A percentile compares a stretch with the other conserved stretches of the same genome.
These are phyloP conservation scores for Pythium biforme DNA, from an alignment of 352 stramenopile species.

Conservation along the genomic window DNA sequence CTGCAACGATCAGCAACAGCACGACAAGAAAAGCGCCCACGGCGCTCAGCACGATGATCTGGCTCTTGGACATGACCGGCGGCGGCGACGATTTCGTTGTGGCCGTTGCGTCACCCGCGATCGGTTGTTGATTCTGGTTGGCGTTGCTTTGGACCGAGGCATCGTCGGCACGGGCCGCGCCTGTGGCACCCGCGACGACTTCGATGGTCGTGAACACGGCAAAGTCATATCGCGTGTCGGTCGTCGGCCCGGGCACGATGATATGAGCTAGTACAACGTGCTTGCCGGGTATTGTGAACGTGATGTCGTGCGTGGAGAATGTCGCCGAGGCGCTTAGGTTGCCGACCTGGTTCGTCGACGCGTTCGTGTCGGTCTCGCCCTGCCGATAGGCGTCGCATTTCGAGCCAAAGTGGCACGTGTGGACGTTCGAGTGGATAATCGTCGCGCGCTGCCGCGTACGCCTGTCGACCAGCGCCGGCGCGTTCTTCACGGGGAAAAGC, in stretches of 20 bases:
- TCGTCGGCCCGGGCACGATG: constrained; percentile 22
- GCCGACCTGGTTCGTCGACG: constrained; percentile 26
- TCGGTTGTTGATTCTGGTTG: background rate
- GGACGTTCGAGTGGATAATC: constrained; percentile 28
- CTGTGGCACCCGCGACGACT: background rate
- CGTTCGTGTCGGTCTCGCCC: constrained; percentile 19
- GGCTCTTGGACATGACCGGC: constrained; percentile 22
- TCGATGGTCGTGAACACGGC: constrained; percentile 28
- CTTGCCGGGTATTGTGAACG: constrained; percentile 26
- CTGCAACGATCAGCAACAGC: constrained; percentile 24
- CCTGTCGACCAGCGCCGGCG: constrained; percentile 16
- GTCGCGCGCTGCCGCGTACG: constrained; percentile 17
- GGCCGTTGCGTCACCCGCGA: background rate
- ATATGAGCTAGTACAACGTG: constrained; percentile 38
- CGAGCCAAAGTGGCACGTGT: constrained; percentile 21
- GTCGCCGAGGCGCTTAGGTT: constrained; percentile 20
- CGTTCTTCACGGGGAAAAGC: constrained; percentile 15
- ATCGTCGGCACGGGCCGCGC: background rate
- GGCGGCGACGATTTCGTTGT: background rate
- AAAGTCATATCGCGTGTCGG: constrained; percentile 35
- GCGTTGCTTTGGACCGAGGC: constrained; percentile 4
- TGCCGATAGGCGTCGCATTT: constrained; percentile 28
- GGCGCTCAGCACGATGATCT: constrained; percentile 28
- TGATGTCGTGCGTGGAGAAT: constrained; percentile 26
- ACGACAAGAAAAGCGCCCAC: constrained; percentile 28